A percentile compares a stretch with the other conserved stretches of the same genome.
Evolutionary conservation across 345 rosid species (phyloP).

Genomic region (Capsella bursapastoris): DNA sequence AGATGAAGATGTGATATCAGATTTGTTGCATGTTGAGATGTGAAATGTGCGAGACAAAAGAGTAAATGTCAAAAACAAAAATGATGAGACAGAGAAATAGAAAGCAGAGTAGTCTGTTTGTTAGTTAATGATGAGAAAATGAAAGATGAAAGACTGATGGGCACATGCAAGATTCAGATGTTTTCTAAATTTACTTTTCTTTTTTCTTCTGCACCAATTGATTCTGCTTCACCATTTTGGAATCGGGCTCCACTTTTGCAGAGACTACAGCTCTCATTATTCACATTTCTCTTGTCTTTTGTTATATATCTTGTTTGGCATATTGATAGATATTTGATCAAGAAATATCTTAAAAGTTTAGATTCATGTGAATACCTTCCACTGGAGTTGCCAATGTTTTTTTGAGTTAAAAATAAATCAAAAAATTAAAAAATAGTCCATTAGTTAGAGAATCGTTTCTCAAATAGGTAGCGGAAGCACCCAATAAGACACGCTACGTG

Average conservation of each 20-base stretch:
- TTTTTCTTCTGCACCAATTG: conserved; percentile 37
- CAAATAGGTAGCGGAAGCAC: no score
- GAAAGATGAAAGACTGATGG: conserved; percentile 44
- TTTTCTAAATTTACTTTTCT: conserved; percentile 27
- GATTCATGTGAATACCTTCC: neutral
- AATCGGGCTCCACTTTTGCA: conserved; percentile 34
- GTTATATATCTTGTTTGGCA: neutral
- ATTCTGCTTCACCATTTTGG: conserved; percentile 41
- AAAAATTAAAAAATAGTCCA: no score
- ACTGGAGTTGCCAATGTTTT: no score
- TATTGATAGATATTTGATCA: conserved; percentile 17
- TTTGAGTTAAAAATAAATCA: no score
- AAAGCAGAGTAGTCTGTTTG: conserved; percentile 37
- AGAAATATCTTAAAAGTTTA: neutral
- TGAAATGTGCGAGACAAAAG: conserved; percentile 31
- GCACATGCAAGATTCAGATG: conserved; percentile 48
- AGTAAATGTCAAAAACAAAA: conserved; percentile 40
- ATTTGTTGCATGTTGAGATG: conserved; percentile 36
- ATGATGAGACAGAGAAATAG: conserved; percentile 32
- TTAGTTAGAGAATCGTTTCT: no score
- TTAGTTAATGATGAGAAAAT: conserved; percentile 41
- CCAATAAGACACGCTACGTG: no score
- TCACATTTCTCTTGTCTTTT: conserved; percentile 29
- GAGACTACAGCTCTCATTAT: conserved; percentile 24
- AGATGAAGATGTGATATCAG: conserved; percentile 21